Evolutionary conservation across 805 yeast genomes (phyloP).

Genomic region (Yarrowia osloensis): DNA sequence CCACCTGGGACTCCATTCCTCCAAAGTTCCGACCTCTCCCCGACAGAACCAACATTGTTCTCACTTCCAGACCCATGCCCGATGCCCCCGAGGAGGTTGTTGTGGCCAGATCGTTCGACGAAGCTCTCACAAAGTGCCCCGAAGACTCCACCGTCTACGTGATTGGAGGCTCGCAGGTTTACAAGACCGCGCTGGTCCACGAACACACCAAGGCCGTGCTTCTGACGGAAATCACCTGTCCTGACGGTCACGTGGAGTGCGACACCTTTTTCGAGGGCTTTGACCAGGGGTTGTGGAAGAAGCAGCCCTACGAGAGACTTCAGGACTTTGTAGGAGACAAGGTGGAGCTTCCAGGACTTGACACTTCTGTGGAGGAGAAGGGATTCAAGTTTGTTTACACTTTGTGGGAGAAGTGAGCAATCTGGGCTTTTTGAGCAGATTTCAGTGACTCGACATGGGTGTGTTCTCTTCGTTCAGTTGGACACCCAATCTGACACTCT

Average conservation of each 20-base stretch:
- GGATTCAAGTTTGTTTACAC: slow-evolving; percentile 62
- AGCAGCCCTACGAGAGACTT: slow-evolving; percentile 45
- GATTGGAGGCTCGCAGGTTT: slow-evolving; percentile 92
- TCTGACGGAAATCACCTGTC: slow-evolving; percentile 63
- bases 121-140: slow-evolving; percentile 44
- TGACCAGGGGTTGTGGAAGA: slow-evolving; percentile 37
- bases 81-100: slow-evolving; percentile 38
- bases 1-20: slow-evolving; percentile 95
- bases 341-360: slow-evolving; percentile 37
- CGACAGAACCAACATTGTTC: slow-evolving; percentile 69
- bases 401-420: slow-evolving; percentile 51
- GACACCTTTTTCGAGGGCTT: slow-evolving; percentile 62
- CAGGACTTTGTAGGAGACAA: slow-evolving; percentile 44
- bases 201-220: slow-evolving; percentile 56
- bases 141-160: slow-evolving; percentile 62
- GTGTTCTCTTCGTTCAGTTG: no score
- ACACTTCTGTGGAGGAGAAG: slow-evolving; percentile 47
- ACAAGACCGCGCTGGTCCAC: slow-evolving; percentile 54
- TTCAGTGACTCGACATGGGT: no score
- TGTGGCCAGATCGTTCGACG: slow-evolving; percentile 49
- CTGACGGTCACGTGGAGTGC: slow-evolving; percentile 49
- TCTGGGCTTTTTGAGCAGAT: no score
- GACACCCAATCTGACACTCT: no score
- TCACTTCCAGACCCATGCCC: slow-evolving; percentile 53
- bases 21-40: slow-evolving; percentile 78